Evolutionary conservation across 108 stramenopile genomes (phyloP).

Genomic region (Phaeodactylum tricornutum): DNA sequence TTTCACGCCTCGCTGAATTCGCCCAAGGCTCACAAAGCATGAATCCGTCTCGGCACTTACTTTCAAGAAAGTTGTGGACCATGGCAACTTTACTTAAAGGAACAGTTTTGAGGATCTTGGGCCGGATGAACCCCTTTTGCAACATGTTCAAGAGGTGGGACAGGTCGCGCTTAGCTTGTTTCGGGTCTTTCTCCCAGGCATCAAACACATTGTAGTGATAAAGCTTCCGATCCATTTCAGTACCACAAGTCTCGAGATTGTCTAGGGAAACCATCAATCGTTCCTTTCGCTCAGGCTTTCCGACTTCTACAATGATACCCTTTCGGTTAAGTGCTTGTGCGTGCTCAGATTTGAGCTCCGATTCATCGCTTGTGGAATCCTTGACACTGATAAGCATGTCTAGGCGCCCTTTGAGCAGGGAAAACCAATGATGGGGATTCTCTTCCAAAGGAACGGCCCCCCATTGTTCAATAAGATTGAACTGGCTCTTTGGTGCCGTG

Average conservation of each 20-base stretch:
- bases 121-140: constrained; percentile 27
- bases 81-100: constrained; percentile 53
- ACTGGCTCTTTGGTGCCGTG: constrained; percentile 31
- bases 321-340: constrained; percentile 20
- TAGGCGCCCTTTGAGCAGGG: constrained; percentile 32
- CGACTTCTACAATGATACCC: constrained; percentile 26
- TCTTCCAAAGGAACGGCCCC: constrained; percentile 40
- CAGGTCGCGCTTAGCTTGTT: constrained; percentile 44
- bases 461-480: constrained; percentile 17
- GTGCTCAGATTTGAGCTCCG: constrained; percentile 21
- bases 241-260: constrained; percentile 1
- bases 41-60: constrained; percentile 19
- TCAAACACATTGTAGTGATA: constrained; percentile 37
- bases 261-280: constrained; percentile 1
- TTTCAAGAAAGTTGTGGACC: constrained; percentile 38
- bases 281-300: constrained; percentile 9
- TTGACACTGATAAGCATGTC: constrained; percentile 33
- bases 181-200: constrained; percentile 38
- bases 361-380: constrained; percentile 11
- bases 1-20: no score
- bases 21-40: constrained; percentile 45
- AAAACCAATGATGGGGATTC: constrained; percentile 43
- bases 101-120: constrained; percentile 40
- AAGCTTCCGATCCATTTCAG: background rate
- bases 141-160: constrained; percentile 47